phyloP scores from a whole-genome alignment of 495 filamentous ascomycete genomes.

The Staphylotrichum longicolle region DNA sequence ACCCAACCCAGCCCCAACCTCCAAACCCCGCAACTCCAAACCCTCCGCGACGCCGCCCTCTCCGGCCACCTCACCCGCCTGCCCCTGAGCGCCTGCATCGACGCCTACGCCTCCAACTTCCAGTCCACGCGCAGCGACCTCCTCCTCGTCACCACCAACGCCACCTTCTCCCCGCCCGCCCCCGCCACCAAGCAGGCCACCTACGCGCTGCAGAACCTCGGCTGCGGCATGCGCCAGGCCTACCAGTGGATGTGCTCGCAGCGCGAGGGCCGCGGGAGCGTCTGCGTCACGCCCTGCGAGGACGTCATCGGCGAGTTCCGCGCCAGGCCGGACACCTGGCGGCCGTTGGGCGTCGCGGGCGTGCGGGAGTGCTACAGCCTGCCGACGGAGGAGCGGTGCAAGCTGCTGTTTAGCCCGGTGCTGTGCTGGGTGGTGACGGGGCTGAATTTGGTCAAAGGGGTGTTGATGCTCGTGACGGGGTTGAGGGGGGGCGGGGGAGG shows the following conservation, averaged over 20 bases:
- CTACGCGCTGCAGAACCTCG: too few species aligned
- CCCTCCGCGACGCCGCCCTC: too few species aligned
- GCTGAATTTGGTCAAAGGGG: neutral
- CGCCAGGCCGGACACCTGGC: neutral
- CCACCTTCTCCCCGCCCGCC: too few species aligned
- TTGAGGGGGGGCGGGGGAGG: too few species aligned
- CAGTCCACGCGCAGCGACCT: neutral
- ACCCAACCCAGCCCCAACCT: too few species aligned
- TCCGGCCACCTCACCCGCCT: too few species aligned
- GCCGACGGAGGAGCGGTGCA: neutral
- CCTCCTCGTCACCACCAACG: neutral
- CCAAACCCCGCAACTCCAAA: too few species aligned
- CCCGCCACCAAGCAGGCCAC: too few species aligned
- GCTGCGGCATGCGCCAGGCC: too few species aligned
- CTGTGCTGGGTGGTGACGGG: neutral
- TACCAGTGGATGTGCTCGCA: too few species aligned
- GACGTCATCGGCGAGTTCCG: neutral
- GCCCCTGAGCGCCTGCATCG: neutral
- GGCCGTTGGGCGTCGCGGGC: neutral
- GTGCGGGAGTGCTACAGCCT: neutral
- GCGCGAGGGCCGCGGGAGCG: too few species aligned
- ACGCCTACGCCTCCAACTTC: neutral
- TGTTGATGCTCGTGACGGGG: neutral
- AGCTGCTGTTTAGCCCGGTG: neutral
- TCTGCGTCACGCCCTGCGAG: too few species aligned